phyloP scores from a whole-genome alignment of 306 rosid species.

The Amphicarpaea edgeworthii region DNA sequence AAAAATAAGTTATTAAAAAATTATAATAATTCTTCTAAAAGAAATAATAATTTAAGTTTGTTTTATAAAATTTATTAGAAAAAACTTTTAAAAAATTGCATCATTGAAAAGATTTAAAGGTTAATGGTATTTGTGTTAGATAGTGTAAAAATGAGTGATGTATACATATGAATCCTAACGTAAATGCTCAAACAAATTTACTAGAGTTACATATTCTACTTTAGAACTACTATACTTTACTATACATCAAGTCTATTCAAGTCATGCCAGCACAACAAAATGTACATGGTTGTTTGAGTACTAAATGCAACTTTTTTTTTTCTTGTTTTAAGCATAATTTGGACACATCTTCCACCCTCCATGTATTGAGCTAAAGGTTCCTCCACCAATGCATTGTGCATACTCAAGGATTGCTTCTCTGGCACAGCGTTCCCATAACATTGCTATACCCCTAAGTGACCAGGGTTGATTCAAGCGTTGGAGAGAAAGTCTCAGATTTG shows the following conservation, averaged over 20 bases:
- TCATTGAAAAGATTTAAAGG: too few relatives aligned
- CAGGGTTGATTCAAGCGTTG: conserved; percentile 28
- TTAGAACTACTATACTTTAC: too few relatives aligned
- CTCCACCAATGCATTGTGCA: conserved; percentile 60
- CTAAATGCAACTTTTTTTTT: background rate
- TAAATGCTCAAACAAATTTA: too few relatives aligned
- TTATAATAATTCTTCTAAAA: too few relatives aligned
- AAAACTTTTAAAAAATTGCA: too few relatives aligned
- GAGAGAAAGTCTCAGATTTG: conserved; percentile 36
- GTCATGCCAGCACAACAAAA: background rate
- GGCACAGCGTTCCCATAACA: conserved; percentile 57
- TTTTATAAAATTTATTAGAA: too few relatives aligned
- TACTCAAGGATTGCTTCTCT: conserved; percentile 53
- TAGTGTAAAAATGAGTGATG: too few relatives aligned
- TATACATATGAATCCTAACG: too few relatives aligned
- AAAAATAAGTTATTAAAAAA: too few relatives aligned
- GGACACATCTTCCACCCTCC: conserved; percentile 56
- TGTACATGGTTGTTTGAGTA: background rate
- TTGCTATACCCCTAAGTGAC: conserved; percentile 53
- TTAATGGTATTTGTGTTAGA: too few relatives aligned
- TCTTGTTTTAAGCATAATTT: conserved; percentile 6
- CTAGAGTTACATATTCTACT: background rate
- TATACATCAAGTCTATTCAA: background rate
- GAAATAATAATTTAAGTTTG: too few relatives aligned
- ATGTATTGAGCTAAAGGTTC: conserved; percentile 57